A percentile compares a stretch with the other conserved stretches of the same genome.
Evolutionary conservation across 495 filamentous ascomycete genomes (phyloP).

Genomic region (Ramalina peruviana): DNA sequence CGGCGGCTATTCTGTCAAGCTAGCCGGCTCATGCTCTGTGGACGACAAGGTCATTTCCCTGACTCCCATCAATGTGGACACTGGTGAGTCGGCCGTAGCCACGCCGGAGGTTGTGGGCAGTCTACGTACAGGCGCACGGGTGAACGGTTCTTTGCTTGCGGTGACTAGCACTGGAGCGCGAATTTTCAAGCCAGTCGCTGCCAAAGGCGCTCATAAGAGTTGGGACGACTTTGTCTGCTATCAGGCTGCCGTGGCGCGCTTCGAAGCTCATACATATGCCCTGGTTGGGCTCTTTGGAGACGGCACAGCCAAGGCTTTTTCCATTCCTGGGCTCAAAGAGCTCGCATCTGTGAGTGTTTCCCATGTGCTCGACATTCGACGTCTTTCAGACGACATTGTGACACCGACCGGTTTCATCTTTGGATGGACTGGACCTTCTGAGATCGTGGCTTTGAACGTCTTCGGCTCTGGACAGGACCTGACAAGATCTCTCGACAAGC

Average conservation of each 20-base stretch:
- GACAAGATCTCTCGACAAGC: conserved; percentile 45
- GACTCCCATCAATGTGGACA: conserved; percentile 61
- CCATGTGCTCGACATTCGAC: conserved; percentile 54
- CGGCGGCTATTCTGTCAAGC: conserved; percentile 58
- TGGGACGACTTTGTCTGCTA: conserved; percentile 76
- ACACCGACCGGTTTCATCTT: conserved; percentile 67
- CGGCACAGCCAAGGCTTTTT: conserved; percentile 62
- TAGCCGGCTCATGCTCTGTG: conserved; percentile 49
- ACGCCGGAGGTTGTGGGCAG: conserved; percentile 56
- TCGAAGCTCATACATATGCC: conserved; percentile 58
- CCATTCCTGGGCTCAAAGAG: conserved; percentile 75
- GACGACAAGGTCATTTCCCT: conserved; percentile 64
- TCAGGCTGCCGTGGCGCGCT: conserved; percentile 57
- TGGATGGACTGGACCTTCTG: conserved; percentile 79
- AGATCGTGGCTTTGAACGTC: conserved; percentile 63
- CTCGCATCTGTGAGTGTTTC: conserved; percentile 51
- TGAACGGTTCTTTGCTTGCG: conserved; percentile 55
- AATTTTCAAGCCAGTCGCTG: conserved; percentile 70
- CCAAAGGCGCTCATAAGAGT: conserved; percentile 77
- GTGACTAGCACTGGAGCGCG: conserved; percentile 63
- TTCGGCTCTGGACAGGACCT: conserved; percentile 59
- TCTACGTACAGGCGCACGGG: conserved; percentile 52
- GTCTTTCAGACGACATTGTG: conserved; percentile 52
- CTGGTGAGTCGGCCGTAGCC: conserved; percentile 60
- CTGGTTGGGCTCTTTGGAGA: conserved; percentile 75